Percentiles rank a stretch among this genome's conserved stretches.
Evolutionary conservation across 345 rosid genomes (phyloP).

Genomic region (Rhodomyrtus tomentosa): DNA sequence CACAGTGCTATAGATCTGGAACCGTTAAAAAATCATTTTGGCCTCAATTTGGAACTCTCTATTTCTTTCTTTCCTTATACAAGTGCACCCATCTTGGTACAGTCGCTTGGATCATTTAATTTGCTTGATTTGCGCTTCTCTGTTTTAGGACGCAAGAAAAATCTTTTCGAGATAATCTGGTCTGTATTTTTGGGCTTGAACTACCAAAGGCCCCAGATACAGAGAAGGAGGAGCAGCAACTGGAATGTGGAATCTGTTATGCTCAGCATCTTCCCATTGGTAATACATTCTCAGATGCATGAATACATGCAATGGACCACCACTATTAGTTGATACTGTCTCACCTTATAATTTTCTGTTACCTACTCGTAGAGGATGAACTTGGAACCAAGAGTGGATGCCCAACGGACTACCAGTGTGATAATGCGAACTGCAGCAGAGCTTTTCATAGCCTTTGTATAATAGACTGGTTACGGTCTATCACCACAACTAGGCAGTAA

Average conservation of each 20-base stretch:
- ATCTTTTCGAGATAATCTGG: constrained; percentile 45
- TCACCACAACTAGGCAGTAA: constrained; percentile 76
- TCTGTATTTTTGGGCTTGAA: constrained; percentile 31
- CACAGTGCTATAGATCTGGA: background rate
- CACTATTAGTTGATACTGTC: background rate
- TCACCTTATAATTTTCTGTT: background rate
- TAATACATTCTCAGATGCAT: constrained; percentile 4
- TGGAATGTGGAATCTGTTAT: constrained; percentile 84
- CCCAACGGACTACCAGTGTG: constrained; percentile 56
- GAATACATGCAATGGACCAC: background rate
- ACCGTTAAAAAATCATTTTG: background rate
- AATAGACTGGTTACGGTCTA: constrained; percentile 71
- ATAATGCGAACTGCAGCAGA: constrained; percentile 54
- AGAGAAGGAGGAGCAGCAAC: constrained; percentile 25
- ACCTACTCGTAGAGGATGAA: constrained; percentile 38
- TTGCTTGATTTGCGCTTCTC: background rate
- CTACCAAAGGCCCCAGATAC: constrained; percentile 30
- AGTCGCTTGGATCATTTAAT: background rate
- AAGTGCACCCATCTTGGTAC: background rate
- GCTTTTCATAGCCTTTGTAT: constrained; percentile 67
- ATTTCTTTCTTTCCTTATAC: background rate
- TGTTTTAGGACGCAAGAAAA: constrained; percentile 40
- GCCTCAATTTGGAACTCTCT: background rate
- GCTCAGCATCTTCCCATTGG: constrained; percentile 66
- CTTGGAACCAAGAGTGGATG: constrained; percentile 48